A percentile compares a stretch with the other conserved stretches of the same genome.
These are phyloP conservation scores for Geopyxis carbonaria DNA, from an alignment of 495 filamentous ascomycete genomes.

Conservation along the genomic window DNA sequence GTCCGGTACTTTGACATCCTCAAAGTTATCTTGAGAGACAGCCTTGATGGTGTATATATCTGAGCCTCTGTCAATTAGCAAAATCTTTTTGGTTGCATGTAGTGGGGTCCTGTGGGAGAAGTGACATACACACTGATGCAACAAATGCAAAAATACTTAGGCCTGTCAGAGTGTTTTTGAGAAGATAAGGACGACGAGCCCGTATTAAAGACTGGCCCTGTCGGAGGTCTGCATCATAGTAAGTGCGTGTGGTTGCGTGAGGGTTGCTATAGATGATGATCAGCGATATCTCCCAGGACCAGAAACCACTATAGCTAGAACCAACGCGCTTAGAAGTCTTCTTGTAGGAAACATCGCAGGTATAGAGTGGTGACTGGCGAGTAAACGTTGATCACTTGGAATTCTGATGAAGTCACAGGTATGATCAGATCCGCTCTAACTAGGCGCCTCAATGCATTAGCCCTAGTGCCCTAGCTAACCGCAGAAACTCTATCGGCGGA, in stretches of 20 bases:
- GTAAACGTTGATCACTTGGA: no score
- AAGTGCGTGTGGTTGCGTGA: conserved; percentile 38
- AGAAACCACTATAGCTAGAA: not conserved
- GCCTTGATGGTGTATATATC: conserved; percentile 77
- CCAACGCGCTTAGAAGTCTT: conserved; percentile 16
- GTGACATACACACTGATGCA: conserved; percentile 69
- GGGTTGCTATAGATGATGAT: not conserved
- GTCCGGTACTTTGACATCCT: conserved; percentile 77
- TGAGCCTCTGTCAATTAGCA: conserved; percentile 23
- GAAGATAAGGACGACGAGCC: conserved; percentile 74
- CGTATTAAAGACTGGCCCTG: conserved; percentile 73
- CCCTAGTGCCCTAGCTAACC: no score
- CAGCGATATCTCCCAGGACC: not conserved
- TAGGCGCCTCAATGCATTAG: no score
- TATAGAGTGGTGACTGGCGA: not conserved
- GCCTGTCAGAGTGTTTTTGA: conserved; percentile 73
- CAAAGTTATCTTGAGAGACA: conserved; percentile 93
- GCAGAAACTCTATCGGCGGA: no score
- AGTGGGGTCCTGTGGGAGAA: not conserved
- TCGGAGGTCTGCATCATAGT: conserved; percentile 73
- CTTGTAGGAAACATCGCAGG: conserved; percentile 12
- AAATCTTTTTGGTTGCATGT: not conserved
- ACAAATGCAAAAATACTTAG: conserved; percentile 49
- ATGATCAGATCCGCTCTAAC: no score
- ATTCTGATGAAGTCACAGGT: no score